Conservation (phyloP, 2,329 filamentous ascomycete species). For the Penicillium palitans region DNA sequence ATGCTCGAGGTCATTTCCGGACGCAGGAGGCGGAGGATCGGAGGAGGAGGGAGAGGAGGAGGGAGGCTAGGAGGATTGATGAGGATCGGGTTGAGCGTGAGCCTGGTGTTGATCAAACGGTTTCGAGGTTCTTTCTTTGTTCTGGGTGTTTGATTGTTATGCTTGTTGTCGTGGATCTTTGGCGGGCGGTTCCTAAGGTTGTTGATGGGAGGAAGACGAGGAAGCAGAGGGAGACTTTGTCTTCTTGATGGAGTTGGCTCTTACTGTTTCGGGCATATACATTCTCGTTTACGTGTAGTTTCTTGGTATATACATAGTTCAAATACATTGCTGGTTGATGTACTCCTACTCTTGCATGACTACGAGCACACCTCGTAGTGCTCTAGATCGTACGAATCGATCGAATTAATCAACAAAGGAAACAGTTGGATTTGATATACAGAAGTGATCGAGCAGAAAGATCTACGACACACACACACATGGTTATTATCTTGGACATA, state of each 20-base stretch:
- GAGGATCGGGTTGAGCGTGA: slow-evolving; percentile 17
- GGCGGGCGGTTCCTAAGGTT: not conserved
- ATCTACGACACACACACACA: slow-evolving; percentile 35
- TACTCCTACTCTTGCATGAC: not conserved
- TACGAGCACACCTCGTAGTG: not conserved
- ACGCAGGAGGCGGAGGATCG: slow-evolving; percentile 69
- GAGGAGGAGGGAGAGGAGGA: slow-evolving; percentile 48
- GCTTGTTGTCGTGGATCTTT: slow-evolving; percentile 23
- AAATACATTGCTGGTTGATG: slow-evolving; percentile 4
- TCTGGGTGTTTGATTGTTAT: slow-evolving; percentile 40
- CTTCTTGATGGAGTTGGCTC: not conserved
- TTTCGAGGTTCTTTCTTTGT: slow-evolving; percentile 42
- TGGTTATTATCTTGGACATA: slow-evolving; percentile 25
- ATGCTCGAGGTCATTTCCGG: slow-evolving; percentile 68
- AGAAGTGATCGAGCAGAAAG: slow-evolving; percentile 20
- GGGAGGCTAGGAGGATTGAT: slow-evolving; percentile 38
- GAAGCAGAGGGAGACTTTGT: slow-evolving; percentile 7
- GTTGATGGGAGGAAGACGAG: slow-evolving; percentile 3
- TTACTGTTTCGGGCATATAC: not conserved
- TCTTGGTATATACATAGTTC: not conserved
- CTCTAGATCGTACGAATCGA: not conserved
- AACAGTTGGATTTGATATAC: slow-evolving; percentile 39
- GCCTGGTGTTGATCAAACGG: slow-evolving; percentile 2
- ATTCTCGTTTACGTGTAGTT: not conserved
- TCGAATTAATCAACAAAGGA: slow-evolving; percentile 25